Percentiles rank a stretch among this genome's conserved stretches.
phyloP scores from a whole-genome alignment of 805 yeast species.

The Ogataea paraovalis region DNA sequence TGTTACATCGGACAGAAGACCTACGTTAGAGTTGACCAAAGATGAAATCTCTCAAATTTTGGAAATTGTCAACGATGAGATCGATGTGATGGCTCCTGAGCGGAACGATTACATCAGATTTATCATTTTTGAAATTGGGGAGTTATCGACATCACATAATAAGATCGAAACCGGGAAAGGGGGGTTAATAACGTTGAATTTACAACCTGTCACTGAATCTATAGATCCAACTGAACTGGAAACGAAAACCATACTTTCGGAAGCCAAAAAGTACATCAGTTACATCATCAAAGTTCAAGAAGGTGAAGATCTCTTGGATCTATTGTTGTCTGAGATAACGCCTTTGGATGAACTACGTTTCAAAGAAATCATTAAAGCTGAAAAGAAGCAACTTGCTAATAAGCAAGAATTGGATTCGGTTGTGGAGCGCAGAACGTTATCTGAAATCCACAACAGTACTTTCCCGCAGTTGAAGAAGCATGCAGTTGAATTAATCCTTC shows the following conservation, averaged over 20 bases:
- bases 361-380: conserved; percentile 48
- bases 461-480: conserved; percentile 76
- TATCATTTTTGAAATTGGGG: conserved; percentile 20
- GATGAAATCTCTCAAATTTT: conserved; percentile 43
- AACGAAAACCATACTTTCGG: conserved; percentile 49
- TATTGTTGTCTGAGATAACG: conserved; percentile 58
- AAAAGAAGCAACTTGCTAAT: conserved; percentile 31
- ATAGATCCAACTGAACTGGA: conserved; percentile 41
- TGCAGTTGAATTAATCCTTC: conserved; percentile 70
- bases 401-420: conserved; percentile 12
- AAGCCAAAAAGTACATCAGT: conserved; percentile 76
- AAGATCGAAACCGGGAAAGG: conserved; percentile 17
- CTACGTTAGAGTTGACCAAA: conserved; percentile 40
- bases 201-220: conserved; percentile 23
- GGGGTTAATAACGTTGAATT: conserved; percentile 14
- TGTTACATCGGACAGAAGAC: conserved; percentile 45
- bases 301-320: conserved; percentile 52
- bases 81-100: conserved; percentile 41
- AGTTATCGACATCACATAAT: conserved; percentile 14
- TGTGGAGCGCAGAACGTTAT: conserved; percentile 37
- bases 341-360: conserved; percentile 68
- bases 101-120: conserved; percentile 42
- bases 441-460: conserved; percentile 35
- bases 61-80: conserved; percentile 38
- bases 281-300: conserved; percentile 84